Evolutionary conservation across 495 filamentous ascomycete genomes (phyloP).

Genomic region (Trichoderma parareesei): DNA sequence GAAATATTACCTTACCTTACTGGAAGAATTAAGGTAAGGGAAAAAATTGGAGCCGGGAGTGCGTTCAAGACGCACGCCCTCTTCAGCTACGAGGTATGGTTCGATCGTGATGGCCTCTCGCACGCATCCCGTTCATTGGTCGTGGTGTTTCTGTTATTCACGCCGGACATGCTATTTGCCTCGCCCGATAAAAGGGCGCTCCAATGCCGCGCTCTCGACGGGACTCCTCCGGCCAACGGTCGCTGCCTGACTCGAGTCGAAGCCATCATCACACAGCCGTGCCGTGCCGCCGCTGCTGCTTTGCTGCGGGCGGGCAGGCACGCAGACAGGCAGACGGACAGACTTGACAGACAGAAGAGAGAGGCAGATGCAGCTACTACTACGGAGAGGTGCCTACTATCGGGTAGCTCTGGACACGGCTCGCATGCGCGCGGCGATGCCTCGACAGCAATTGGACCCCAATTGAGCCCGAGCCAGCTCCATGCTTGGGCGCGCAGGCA

Average conservation of each 20-base stretch:
- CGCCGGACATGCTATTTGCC: too few relatives aligned
- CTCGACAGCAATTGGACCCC: background rate
- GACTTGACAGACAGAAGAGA: too few relatives aligned
- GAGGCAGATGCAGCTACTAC: background rate
- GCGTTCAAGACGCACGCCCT: background rate
- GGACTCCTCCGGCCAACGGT: background rate
- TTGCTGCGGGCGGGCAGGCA: too few relatives aligned
- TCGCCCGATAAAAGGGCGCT: background rate
- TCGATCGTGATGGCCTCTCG: background rate
- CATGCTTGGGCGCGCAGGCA: constrained; percentile 8
- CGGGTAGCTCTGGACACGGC: background rate
- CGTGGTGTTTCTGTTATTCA: too few relatives aligned
- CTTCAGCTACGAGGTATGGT: background rate
- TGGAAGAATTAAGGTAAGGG: background rate
- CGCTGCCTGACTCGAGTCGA: background rate
- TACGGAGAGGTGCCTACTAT: background rate
- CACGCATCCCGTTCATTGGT: too few relatives aligned
- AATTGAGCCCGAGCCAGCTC: background rate
- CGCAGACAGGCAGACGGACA: too few relatives aligned
- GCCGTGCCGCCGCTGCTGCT: background rate
- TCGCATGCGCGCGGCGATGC: background rate
- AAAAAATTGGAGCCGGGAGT: background rate
- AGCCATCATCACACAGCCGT: background rate
- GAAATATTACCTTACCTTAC: too few relatives aligned
- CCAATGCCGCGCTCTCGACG: background rate